Conservation (phyloP, 768 basidiomycete species). For the Coprinopsis cinerea region DNA sequence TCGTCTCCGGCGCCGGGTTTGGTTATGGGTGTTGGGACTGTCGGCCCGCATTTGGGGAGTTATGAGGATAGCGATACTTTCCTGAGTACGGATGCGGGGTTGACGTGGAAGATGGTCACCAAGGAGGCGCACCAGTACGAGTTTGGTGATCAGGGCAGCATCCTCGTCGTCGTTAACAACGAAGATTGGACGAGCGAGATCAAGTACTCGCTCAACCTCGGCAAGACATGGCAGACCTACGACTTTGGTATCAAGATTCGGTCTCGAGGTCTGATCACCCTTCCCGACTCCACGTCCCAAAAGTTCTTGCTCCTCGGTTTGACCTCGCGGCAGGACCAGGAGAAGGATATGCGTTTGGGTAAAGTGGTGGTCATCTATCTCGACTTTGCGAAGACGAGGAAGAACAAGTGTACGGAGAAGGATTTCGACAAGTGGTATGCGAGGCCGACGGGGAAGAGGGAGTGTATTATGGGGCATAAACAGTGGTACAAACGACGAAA, state of each 20-base stretch:
- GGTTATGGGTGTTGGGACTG: conserved; percentile 93
- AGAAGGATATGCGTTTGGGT: conserved; percentile 41
- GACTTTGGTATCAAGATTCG: conserved; percentile 66
- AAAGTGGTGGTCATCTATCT: conserved; percentile 71
- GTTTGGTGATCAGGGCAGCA: conserved; percentile 85
- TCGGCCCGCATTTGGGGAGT: conserved; percentile 58
- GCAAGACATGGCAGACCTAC: conserved; percentile 75
- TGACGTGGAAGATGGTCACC: conserved; percentile 77
- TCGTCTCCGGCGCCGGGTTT: conserved; percentile 92
- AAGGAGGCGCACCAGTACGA: conserved; percentile 88
- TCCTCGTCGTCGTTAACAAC: conserved; percentile 79
- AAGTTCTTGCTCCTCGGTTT: conserved; percentile 90
- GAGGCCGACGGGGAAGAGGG: conserved; percentile 43
- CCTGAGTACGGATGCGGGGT: conserved; percentile 83
- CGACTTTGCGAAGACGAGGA: conserved; percentile 70
- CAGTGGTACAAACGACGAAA: conserved; percentile 94
- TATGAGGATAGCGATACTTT: conserved; percentile 94
- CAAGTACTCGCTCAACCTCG: conserved; percentile 77
- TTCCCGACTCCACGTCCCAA: conserved; percentile 94
- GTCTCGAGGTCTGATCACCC: conserved; percentile 74
- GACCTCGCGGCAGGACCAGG: conserved; percentile 55
- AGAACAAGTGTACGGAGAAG: conserved; percentile 56
- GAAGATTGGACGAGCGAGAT: conserved; percentile 68
- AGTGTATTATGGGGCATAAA: conserved; percentile 96
- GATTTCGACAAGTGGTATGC: conserved; percentile 94